Evolutionary conservation across 495 filamentous ascomycete species (phyloP), one percentile per base, ranked within the genome.

Genomic region (Barbatosphaeria neglecta): DNA sequence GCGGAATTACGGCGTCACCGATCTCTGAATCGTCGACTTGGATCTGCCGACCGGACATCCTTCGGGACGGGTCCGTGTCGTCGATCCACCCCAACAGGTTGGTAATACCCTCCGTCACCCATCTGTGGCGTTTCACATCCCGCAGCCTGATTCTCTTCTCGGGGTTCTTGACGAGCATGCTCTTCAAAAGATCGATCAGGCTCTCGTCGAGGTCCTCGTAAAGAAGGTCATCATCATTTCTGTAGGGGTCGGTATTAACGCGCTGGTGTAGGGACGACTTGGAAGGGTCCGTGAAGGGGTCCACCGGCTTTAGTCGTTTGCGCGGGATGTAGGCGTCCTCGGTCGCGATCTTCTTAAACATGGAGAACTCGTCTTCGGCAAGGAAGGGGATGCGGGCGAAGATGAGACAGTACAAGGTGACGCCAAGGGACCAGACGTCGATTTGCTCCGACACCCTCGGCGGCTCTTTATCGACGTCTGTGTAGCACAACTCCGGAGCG

Each of bases 81-180:
- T 96, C 88, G 15, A 97, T 76, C 92, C 92, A 99, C 3, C 70
- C 66, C 19, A 76, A 67, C 37, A 82, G 77, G 52, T 95, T 82
- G 24, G 75, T 66, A 39, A 99, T 76, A 37, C 82, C 90, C 39
- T 80, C 63, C n/a, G 90, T 71, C 27, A 95, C 83, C 89, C 92
- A 99, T n/a, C 85, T 83, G 56, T 99, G 92, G 46, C 83, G 86
- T 60, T 97, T 97, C 53, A 96, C 90, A 55, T 96, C 90, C 50
- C 82, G 84, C 41, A 99, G 66, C 2, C 82, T 82, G 51, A 99
- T 95, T 40, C 92, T 77, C 61, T 87, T 81, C 25, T 82, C 69
- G 0, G 90, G 92, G 57, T 97, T 84, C 67, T 96, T 97, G 49
- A 76, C 82, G 43, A 99, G 73, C 60, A 99, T 76, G 42, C 84